Conservation (phyloP, 768 basidiomycete species). For the Omphalotus guepiniiformis region DNA sequence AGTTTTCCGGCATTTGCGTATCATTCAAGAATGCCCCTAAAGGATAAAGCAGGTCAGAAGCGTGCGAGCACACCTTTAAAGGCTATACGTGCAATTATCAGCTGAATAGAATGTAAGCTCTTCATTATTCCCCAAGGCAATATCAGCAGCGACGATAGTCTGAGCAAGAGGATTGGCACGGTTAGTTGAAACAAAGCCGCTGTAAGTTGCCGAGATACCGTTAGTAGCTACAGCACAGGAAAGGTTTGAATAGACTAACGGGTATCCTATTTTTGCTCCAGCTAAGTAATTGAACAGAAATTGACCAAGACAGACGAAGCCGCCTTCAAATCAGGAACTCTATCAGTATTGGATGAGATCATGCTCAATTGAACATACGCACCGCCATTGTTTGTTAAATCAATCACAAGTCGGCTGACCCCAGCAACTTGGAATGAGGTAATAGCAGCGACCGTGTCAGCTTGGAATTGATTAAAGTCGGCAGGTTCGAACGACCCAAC, state of each 20-base stretch:
- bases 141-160: slow-evolving; percentile 52
- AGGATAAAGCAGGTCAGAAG: neutral
- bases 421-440: slow-evolving; percentile 41
- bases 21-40: slow-evolving; percentile 46
- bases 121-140: slow-evolving; percentile 36
- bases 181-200: slow-evolving; percentile 52
- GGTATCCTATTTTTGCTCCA: slow-evolving; percentile 44
- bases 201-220: slow-evolving; percentile 16
- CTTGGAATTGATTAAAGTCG: slow-evolving; percentile 49
- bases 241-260: slow-evolving; percentile 33
- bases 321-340: slow-evolving; percentile 31
- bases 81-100: slow-evolving; percentile 43
- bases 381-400: slow-evolving; percentile 63
- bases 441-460: slow-evolving; percentile 43
- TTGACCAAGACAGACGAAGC: slow-evolving; percentile 57
- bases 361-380: slow-evolving; percentile 12
- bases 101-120: slow-evolving; percentile 40
- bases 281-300: slow-evolving; percentile 57
- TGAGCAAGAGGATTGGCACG: slow-evolving; percentile 56
- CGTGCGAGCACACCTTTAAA: neutral
- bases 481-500: slow-evolving; percentile 51
- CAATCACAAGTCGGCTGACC: slow-evolving; percentile 49
- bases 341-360: neutral
- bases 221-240: neutral
- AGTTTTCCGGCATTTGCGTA: slow-evolving; percentile 32